Base-by-base conservation (phyloP, 208 protist genomes). In the Wallacemonas rigidus region DNA sequence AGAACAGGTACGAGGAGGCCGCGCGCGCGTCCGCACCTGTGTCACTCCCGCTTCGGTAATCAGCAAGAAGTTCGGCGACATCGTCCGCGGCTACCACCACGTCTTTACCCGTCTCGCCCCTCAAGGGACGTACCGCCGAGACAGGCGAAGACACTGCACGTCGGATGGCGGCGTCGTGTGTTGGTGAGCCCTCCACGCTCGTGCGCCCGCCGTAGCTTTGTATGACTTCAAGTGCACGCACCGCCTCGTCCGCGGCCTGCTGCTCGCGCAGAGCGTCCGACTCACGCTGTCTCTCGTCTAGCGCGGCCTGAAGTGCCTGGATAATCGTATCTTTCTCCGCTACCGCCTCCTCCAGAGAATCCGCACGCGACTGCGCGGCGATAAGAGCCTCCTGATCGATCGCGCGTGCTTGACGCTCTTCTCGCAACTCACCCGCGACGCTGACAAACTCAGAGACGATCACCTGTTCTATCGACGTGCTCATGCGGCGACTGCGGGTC, bases 251-350 rank as follows among this genome's bases (percentile, higher is more conserved):
- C 4, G 60, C 60, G 5, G 43, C 36, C 8, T 51, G 36, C 3
- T 17, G 38, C 60, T 65, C 41, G 8, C 43, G 38, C 14, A 39
- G n/a, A 4, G 40, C 60, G 15, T 65, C 60, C 5, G 8, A 38
- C 60, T 65, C 60, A 45, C 60, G 60, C n/a, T 65, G 39, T 41
- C 50, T 65, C 5, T 65, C 68, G 35, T 72, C 43, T 1, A 72
- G 67, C 39, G 53, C 4, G 26, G 67, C 55, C 17, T 61, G 39
- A 8, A 62, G 55, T 38, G 51, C 53, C 40, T 51, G 55, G 53
- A 64, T 61, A 1, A 65, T 48, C 5, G 60, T 65, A 0, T 65
- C 60, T 41, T 65, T 65, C 41, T 65, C 60, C 12, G 60, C 60
- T 3, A 65, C 15, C 8, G 36, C 43, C 9, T 65, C 60, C 39